Conservation (phyloP, 768 basidiomycete species). For the Mycena floridula region DNA sequence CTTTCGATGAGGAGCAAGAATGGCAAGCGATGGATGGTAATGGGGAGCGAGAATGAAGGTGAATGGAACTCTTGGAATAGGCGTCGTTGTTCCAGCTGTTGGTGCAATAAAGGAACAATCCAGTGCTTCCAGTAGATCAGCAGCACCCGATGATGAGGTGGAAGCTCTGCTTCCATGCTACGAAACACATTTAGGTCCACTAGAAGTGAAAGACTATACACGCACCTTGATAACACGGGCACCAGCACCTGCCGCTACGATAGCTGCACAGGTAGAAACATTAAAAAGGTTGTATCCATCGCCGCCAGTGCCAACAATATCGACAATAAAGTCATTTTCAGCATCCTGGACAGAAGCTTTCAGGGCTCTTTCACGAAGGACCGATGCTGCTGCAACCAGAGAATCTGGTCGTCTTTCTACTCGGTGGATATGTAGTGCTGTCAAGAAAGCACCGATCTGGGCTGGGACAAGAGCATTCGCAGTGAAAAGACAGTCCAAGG, state of each 20-base stretch:
- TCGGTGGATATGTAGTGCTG: slow-evolving; percentile 75
- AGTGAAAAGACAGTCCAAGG: slow-evolving; percentile 71
- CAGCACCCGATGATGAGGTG: slow-evolving; percentile 91
- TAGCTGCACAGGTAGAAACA: slow-evolving; percentile 89
- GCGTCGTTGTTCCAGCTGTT: slow-evolving; percentile 46
- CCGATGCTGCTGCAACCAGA: slow-evolving; percentile 72
- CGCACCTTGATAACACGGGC: slow-evolving; percentile 88
- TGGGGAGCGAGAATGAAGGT: slow-evolving; percentile 91
- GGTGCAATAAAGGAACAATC: slow-evolving; percentile 71
- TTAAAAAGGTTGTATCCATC: slow-evolving; percentile 97
- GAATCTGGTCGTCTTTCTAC: slow-evolving; percentile 72
- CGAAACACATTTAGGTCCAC: slow-evolving; percentile 1
- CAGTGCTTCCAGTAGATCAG: slow-evolving; percentile 83
- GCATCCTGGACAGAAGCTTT: slow-evolving; percentile 51
- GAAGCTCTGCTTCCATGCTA: slow-evolving; percentile 91
- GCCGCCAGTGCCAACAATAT: slow-evolving; percentile 91
- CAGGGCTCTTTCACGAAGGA: slow-evolving; percentile 65
- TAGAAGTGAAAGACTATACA: slow-evolving; percentile 2
- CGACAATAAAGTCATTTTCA: slow-evolving; percentile 60
- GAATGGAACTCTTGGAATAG: slow-evolving; percentile 70
- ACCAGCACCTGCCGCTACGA: slow-evolving; percentile 93
- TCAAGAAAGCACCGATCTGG: slow-evolving; percentile 88
- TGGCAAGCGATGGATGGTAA: slow-evolving; percentile 83
- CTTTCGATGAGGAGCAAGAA: slow-evolving; percentile 79
- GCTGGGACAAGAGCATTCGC: slow-evolving; percentile 57